Conservation (phyloP, 2,329 filamentous ascomycete species). For the Epichloe gansuensis region DNA sequence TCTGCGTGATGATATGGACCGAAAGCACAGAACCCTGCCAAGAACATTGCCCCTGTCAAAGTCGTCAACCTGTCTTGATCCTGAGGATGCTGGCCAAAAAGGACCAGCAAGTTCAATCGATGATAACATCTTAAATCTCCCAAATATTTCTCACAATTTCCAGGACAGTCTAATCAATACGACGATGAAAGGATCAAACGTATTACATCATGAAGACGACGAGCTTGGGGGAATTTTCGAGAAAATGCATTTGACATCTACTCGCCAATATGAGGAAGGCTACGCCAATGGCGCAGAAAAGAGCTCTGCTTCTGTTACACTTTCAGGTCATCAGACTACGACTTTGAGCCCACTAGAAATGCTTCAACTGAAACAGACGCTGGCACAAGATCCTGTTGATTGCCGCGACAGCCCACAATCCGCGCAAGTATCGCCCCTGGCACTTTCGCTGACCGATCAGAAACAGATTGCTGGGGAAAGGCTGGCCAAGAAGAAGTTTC, state of each 20-base stretch:
- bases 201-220: not conserved
- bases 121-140: not conserved
- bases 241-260: not conserved
- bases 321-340: not conserved
- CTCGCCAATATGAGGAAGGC: not conserved
- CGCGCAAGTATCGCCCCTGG: not conserved
- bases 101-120: not conserved
- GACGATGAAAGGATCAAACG: not conserved
- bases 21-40: not conserved
- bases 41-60: not conserved
- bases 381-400: not conserved
- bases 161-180: not conserved
- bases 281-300: not conserved
- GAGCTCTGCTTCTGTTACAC: not conserved
- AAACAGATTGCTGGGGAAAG: not conserved
- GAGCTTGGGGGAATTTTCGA: not conserved
- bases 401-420: not conserved
- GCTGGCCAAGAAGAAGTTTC: slow-evolving; percentile 44
- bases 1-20: not conserved
- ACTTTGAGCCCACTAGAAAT: not conserved
- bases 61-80: not conserved
- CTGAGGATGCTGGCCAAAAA: not conserved
- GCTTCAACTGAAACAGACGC: not conserved
- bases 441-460: not conserved
- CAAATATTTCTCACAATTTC: not conserved